Percentiles rank a stretch among this genome's conserved stretches.
Evolutionary conservation across 768 basidiomycete genomes (phyloP).

Genomic region (Suillus bovinus): DNA sequence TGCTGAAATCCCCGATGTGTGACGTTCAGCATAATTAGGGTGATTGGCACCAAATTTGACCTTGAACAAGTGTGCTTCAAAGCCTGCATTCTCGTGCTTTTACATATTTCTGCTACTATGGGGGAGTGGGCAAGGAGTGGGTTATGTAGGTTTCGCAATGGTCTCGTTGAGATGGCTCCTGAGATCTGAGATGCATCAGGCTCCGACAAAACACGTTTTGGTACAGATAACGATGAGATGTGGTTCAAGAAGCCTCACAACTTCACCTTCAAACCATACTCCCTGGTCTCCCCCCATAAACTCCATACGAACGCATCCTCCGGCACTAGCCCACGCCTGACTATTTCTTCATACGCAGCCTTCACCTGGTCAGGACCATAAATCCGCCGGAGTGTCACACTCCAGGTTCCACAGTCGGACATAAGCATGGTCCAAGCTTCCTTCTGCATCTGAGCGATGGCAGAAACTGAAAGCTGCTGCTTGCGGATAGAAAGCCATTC

Average conservation of each 20-base stretch:
- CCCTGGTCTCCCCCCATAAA: slow-evolving; percentile 49
- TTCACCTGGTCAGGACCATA: slow-evolving; percentile 49
- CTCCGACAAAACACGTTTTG: neutral
- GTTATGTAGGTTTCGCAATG: too few species aligned
- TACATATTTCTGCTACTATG: too few species aligned
- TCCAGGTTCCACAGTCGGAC: slow-evolving; percentile 54
- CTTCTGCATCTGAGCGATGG: slow-evolving; percentile 53
- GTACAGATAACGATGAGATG: neutral
- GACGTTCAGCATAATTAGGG: too few species aligned
- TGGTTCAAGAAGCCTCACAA: neutral
- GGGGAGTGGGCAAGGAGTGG: too few species aligned
- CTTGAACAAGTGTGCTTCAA: too few species aligned
- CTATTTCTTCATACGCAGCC: slow-evolving; percentile 47
- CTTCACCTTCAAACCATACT: neutral
- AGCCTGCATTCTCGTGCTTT: too few species aligned
- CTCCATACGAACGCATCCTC: slow-evolving; percentile 64
- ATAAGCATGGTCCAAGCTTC: slow-evolving; percentile 62
- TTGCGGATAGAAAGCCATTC: slow-evolving; percentile 64
- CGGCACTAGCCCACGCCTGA: slow-evolving; percentile 49
- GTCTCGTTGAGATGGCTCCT: neutral
- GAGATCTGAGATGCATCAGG: neutral
- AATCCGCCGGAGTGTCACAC: slow-evolving; percentile 48
- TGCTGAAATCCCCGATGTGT: too few species aligned
- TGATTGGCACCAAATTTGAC: too few species aligned
- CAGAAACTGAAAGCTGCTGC: slow-evolving; percentile 43